phyloP scores from a whole-genome alignment of 352 stramenopile genomes.

The Pythium angustatum region DNA sequence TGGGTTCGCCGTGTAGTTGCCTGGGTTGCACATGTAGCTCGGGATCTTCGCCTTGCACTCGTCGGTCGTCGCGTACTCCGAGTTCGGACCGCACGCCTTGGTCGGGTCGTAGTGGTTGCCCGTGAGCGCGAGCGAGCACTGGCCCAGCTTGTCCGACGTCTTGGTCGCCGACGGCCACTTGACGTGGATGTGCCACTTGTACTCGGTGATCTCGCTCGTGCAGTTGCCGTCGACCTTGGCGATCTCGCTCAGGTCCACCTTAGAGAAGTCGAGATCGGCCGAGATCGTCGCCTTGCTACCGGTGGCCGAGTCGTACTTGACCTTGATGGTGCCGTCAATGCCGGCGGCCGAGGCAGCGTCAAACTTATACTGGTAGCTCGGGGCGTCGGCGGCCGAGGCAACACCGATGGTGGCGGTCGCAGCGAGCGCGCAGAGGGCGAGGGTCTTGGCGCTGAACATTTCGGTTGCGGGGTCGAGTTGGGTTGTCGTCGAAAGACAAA shows the following conservation, averaged over 20 bases:
- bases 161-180: constrained; percentile 31
- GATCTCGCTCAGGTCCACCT: constrained; percentile 22
- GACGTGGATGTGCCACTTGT: constrained; percentile 43
- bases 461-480: not conserved
- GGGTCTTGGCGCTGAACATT: constrained; percentile 1
- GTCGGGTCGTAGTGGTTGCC: constrained; percentile 42
- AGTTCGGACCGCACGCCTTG: constrained; percentile 35
- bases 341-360: constrained; percentile 39
- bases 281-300: constrained; percentile 45
- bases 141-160: constrained; percentile 22
- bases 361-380: constrained; percentile 41
- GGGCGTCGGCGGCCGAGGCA: not conserved
- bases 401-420: not conserved
- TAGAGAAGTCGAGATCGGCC: constrained; percentile 46
- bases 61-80: constrained; percentile 23
- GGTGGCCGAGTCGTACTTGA: constrained; percentile 38
- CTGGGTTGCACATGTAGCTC: constrained; percentile 33
- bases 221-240: constrained; percentile 37
- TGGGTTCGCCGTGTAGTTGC: constrained; percentile 27
- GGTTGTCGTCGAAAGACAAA: no score
- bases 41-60: constrained; percentile 28
- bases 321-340: constrained; percentile 41
- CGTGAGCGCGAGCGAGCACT: constrained; percentile 23
- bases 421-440: constrained; percentile 8
- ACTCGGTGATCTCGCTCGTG: constrained; percentile 28